Evolutionary conservation across 2,329 filamentous ascomycete species (phyloP).

Genomic region (Stromatinia cepivora): DNA sequence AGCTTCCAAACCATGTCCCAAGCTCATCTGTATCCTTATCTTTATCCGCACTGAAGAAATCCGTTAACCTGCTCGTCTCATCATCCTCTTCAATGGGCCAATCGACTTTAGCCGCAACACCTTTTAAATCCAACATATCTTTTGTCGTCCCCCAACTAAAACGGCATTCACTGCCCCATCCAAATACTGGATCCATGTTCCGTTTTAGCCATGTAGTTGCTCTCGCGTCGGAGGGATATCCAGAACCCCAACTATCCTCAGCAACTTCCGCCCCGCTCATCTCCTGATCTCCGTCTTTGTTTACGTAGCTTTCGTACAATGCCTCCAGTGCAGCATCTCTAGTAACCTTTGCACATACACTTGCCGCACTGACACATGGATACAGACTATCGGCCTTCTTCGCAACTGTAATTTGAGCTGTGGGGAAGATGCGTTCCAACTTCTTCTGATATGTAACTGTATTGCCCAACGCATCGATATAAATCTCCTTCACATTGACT

Average conservation of each 20-base stretch:
- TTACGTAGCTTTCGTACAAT: slow-evolving; percentile 54
- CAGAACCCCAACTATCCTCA: slow-evolving; percentile 74
- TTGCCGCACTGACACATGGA: slow-evolving; percentile 89
- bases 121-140: slow-evolving; percentile 74
- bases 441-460: slow-evolving; percentile 82
- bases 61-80: slow-evolving; percentile 68
- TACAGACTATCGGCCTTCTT: slow-evolving; percentile 94
- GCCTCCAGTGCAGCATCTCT: slow-evolving; percentile 85
- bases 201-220: slow-evolving; percentile 78
- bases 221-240: slow-evolving; percentile 85
- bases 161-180: slow-evolving; percentile 89
- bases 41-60: slow-evolving; percentile 61
- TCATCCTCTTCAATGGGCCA: slow-evolving; percentile 78
- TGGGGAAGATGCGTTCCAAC: slow-evolving; percentile 81
- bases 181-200: slow-evolving; percentile 92
- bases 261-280: slow-evolving; percentile 33
- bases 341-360: slow-evolving; percentile 94
- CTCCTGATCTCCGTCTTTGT: slow-evolving; percentile 37
- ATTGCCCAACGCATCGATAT: slow-evolving; percentile 90
- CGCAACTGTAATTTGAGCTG: slow-evolving; percentile 70
- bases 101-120: slow-evolving; percentile 68
- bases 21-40: slow-evolving; percentile 56
- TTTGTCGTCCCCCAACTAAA: slow-evolving; percentile 97
- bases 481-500: slow-evolving; percentile 85
- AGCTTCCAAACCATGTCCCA: slow-evolving; percentile 73